Conservation (phyloP, 805 yeast genomes). For the Ogataea zsoltii region DNA sequence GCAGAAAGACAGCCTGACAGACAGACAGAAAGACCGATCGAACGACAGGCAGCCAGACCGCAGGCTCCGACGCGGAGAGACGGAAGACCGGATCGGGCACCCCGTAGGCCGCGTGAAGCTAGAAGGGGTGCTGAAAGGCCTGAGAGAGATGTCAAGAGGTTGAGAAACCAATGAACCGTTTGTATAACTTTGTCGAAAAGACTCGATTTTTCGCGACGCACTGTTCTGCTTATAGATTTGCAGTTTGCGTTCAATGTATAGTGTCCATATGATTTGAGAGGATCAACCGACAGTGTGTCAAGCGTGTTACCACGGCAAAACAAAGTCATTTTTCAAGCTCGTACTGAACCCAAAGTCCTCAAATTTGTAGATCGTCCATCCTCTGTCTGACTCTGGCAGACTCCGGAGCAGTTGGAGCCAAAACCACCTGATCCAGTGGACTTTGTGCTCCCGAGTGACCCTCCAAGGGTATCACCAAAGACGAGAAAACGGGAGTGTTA, state of each 20-base stretch:
- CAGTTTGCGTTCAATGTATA: too few relatives aligned
- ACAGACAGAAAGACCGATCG: not conserved
- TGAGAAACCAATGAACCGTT: constrained; percentile 5
- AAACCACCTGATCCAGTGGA: constrained; percentile 15
- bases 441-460: constrained; percentile 2
- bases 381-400: constrained; percentile 10
- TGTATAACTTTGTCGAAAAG: too few relatives aligned
- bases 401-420: constrained; percentile 17
- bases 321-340: too few relatives aligned
- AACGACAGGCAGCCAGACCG: not conserved
- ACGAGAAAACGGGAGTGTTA: constrained; percentile 18
- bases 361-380: constrained; percentile 2
- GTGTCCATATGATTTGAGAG: too few relatives aligned
- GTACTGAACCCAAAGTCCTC: too few relatives aligned
- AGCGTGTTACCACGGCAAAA: too few relatives aligned
- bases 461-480: constrained; percentile 27
- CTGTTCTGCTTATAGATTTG: too few relatives aligned
- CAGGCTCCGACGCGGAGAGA: not conserved
- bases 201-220: too few relatives aligned
- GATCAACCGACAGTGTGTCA: too few relatives aligned
- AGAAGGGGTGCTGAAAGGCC: too few relatives aligned
- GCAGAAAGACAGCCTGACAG: too few relatives aligned
- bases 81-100: not conserved
- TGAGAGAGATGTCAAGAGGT: constrained; percentile 2
- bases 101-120: not conserved